Conservation (phyloP, 768 basidiomycete genomes). For the Porpolomopsis calyptriformis region DNA sequence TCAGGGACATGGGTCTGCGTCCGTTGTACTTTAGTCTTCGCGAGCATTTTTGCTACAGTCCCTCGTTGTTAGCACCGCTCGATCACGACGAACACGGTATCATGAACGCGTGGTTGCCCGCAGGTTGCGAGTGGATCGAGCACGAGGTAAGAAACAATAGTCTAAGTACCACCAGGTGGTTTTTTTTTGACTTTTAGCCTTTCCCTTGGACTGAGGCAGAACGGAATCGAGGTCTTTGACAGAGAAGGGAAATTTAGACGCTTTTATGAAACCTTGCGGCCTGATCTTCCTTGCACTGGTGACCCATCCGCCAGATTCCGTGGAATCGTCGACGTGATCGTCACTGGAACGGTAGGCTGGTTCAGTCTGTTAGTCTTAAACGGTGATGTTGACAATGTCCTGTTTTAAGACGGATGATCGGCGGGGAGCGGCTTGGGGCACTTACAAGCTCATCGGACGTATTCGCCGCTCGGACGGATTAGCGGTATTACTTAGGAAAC, state of each 20-base stretch:
- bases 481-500: conserved; percentile 40
- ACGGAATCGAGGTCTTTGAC: conserved; percentile 34
- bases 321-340: conserved; percentile 35
- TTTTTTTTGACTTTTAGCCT: conserved; percentile 10
- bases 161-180: too few species aligned
- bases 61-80: conserved; percentile 23
- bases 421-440: conserved; percentile 46
- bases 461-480: conserved; percentile 51
- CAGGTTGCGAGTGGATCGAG: conserved; percentile 24
- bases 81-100: conserved; percentile 26
- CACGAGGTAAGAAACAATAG: conserved; percentile 38
- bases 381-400: neutral
- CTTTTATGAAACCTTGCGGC: conserved; percentile 29
- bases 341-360: conserved; percentile 40
- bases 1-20: conserved; percentile 27
- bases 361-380: neutral
- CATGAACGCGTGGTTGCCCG: conserved; percentile 38
- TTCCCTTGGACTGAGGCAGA: conserved; percentile 41
- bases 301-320: conserved; percentile 9
- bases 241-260: conserved; percentile 25
- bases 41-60: conserved; percentile 36
- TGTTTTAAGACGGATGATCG: conserved; percentile 33
- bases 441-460: conserved; percentile 44
- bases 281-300: neutral
- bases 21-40: conserved; percentile 40